Evolutionary conservation across 2,329 filamentous ascomycete genomes (phyloP).

Genomic region (Leptographium radiaticola): DNA sequence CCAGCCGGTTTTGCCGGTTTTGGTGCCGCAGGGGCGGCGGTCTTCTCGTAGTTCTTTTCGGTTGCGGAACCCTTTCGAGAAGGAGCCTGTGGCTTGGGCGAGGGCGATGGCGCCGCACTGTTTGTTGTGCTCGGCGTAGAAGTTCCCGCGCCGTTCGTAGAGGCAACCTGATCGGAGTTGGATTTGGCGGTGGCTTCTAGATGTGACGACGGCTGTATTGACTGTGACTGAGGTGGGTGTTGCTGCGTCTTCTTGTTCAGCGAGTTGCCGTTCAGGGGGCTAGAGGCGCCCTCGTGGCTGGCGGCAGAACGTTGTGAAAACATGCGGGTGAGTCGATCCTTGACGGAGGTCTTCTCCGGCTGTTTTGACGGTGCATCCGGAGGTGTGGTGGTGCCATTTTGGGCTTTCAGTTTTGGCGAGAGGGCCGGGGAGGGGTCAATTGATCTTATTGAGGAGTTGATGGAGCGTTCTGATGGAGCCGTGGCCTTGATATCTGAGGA

Average conservation of each 20-base stretch:
- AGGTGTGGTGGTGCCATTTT: conserved; percentile 21
- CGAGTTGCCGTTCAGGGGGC: conserved; percentile 13
- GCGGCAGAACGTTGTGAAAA: conserved; percentile 33
- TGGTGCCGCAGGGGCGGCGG: conserved; percentile 18
- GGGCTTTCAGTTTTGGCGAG: conserved; percentile 26
- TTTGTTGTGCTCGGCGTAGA: conserved; percentile 1
- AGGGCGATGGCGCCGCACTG: conserved; percentile 18
- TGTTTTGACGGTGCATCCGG: conserved; percentile 18
- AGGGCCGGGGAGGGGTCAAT: conserved; percentile 25
- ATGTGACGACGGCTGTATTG: conserved; percentile 15
- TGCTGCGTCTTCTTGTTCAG: neutral
- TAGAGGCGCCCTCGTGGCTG: conserved; percentile 1
- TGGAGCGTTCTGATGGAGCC: conserved; percentile 31
- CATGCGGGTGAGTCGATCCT: conserved; percentile 52
- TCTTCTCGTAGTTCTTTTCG: conserved; percentile 23
- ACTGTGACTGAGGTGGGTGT: conserved; percentile 13
- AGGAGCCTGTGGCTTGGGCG: conserved; percentile 24
- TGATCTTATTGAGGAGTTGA: conserved; percentile 36
- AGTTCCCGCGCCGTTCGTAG: conserved; percentile 4
- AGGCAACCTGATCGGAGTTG: neutral
- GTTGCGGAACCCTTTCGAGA: conserved; percentile 30
- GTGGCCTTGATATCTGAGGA: conserved; percentile 20
- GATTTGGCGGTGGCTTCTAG: neutral
- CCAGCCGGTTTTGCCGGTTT: conserved; percentile 24
- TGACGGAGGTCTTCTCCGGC: conserved; percentile 46